phyloP scores from a whole-genome alignment of 345 rosid species.

The Eucalyptus melliodora region DNA sequence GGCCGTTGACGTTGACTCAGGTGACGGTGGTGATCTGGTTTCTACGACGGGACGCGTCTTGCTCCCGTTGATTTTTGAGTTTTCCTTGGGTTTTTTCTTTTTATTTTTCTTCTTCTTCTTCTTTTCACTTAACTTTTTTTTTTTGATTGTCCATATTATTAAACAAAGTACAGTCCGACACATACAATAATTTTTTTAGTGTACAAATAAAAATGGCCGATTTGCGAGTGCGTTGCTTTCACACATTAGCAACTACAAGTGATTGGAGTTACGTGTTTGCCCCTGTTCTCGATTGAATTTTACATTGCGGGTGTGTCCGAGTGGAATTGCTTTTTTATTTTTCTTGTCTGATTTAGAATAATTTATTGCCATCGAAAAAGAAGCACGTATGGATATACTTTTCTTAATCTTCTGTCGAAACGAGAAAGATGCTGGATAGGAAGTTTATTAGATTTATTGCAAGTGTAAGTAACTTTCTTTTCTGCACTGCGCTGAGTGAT shows the following conservation, averaged over 20 bases:
- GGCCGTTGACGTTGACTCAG: constrained; percentile 9
- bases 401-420: neutral
- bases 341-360: neutral
- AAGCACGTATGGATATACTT: neutral
- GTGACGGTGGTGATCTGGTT: neutral
- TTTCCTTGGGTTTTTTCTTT: neutral
- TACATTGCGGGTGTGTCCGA: neutral
- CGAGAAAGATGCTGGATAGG: neutral
- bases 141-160: neutral
- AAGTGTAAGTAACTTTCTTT: no score
- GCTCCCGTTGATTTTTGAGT: neutral
- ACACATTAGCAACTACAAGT: neutral
- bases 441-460: neutral
- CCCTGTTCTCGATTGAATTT: neutral
- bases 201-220: neutral
- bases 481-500: neutral
- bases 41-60: neutral
- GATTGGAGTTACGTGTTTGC: neutral
- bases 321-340: neutral
- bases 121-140: neutral
- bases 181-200: neutral
- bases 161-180: neutral
- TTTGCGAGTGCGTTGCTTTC: neutral
- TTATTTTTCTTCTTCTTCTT: neutral
- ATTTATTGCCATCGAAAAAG: neutral